Base-by-base conservation (phyloP, 2,329 filamentous ascomycete genomes). In the Paecilomyces variotii region DNA sequence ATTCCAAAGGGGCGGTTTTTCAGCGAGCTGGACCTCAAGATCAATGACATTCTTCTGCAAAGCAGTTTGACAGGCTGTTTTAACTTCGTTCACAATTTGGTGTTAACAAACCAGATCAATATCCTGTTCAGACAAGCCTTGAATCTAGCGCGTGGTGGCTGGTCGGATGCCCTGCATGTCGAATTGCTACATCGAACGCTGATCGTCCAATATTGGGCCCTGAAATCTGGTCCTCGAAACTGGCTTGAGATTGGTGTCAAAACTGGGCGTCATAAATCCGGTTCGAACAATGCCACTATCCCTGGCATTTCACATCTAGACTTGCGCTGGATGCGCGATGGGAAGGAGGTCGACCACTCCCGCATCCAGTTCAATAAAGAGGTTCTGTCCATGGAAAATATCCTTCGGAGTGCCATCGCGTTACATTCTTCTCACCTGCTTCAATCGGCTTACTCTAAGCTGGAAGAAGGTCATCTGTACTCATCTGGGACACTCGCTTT, bases 151-250 rank as follows among this genome's bases (percentile, higher is more conserved):
- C 84, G 82, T 59, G 83, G 82, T 2, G 84, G 85, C 32, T 97
- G 94, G 93, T 85, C 87, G 32, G 87, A 90, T 57, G 86, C 87
- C 34, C 73, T 97, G 53, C 85, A 84, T 66, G 82, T 96, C 14
- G 90, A 97, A 70, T 81, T 87, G 28, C 80, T 96, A 39, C 89
- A 94, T 70, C 84, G 94, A 60, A 88, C 88, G 28, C 78, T 99
- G 59, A 85, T 91, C 9, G 83, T 99, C 34, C 92, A 97, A 68
- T 99, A 99, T 74, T 99, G 94, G 94, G 80, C 84, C 14, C 82
- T 84, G 55, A 84, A 86, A 65, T 80, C 82, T 58, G 84, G 84
- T 0, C 80, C 83, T 14, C 96, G 95, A 77, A 96, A 87, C 71
- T 99, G 94, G 93, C 80, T 99, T 54, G 87, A 97, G 63, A 80